phyloP scores from a whole-genome alignment of 768 basidiomycete genomes.

The Suillus paluster region DNA sequence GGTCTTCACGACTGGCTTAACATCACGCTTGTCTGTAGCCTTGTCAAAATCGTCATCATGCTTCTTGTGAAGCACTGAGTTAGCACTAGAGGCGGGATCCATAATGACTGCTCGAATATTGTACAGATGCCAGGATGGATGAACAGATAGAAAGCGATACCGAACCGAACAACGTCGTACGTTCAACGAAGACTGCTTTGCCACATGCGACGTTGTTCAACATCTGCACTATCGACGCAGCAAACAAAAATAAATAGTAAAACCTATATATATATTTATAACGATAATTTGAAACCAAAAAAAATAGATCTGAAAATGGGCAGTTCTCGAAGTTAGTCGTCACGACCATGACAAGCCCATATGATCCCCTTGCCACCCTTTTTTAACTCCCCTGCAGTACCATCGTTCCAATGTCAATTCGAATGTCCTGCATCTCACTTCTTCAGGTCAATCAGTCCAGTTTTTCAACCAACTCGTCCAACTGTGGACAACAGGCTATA shows the following conservation, averaged over 20 bases:
- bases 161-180: slow-evolving; percentile 15
- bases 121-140: slow-evolving; percentile 11
- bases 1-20: slow-evolving; percentile 76
- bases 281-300: slow-evolving; percentile 1
- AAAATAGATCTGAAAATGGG: slow-evolving; percentile 4
- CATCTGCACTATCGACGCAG: slow-evolving; percentile 5
- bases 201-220: slow-evolving; percentile 8
- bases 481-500: slow-evolving; percentile 9
- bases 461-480: slow-evolving; percentile 3
- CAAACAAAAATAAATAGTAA: slow-evolving; percentile 10
- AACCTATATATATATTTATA: neutral
- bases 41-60: slow-evolving; percentile 48
- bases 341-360: neutral
- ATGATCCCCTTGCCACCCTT: slow-evolving; percentile 3
- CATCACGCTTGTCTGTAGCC: slow-evolving; percentile 56
- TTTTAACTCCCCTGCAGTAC: neutral
- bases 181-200: slow-evolving; percentile 6
- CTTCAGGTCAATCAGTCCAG: slow-evolving; percentile 3
- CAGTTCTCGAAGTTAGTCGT: neutral
- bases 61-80: slow-evolving; percentile 55
- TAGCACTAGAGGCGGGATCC: slow-evolving; percentile 20
- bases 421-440: neutral
- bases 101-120: slow-evolving; percentile 16
- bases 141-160: slow-evolving; percentile 21
- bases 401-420: slow-evolving; percentile 1